Conservation (phyloP, 129 eudicot genomes). For the Centrapalus pauciflorus region DNA sequence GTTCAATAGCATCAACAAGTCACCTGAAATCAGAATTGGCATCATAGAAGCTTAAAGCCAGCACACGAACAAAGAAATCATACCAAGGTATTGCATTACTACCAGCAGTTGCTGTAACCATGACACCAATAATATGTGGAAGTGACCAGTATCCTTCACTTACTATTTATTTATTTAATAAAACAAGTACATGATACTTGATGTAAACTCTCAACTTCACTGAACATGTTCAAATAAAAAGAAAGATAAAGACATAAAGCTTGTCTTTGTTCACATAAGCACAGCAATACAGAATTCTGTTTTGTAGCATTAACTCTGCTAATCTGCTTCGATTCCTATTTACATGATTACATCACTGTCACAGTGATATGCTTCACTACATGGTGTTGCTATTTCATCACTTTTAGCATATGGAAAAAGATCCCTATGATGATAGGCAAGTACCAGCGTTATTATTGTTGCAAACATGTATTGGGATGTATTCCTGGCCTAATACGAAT, state of each 20-base stretch:
- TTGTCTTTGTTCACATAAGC: too few relatives aligned
- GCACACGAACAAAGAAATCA: background rate
- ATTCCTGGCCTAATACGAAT: background rate
- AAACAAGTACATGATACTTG: background rate
- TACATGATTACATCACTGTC: background rate
- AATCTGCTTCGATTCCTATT: background rate
- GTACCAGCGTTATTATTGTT: background rate
- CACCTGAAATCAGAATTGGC: constrained; percentile 39
- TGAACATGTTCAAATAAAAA: background rate
- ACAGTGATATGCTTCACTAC: background rate
- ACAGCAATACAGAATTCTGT: too few relatives aligned
- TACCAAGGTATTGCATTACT: background rate
- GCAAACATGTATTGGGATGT: background rate
- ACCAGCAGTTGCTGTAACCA: background rate
- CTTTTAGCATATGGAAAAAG: too few relatives aligned
- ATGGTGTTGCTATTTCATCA: background rate
- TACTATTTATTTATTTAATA: background rate
- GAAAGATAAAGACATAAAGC: background rate
- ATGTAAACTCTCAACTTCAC: background rate
- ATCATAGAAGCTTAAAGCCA: background rate
- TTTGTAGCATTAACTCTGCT: background rate
- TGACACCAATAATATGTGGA: background rate
- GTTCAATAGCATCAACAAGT: constrained; percentile 58
- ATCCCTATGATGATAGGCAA: background rate
- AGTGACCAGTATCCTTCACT: background rate